Conservation (phyloP, 805 yeast genomes). For the Candida awuae region DNA sequence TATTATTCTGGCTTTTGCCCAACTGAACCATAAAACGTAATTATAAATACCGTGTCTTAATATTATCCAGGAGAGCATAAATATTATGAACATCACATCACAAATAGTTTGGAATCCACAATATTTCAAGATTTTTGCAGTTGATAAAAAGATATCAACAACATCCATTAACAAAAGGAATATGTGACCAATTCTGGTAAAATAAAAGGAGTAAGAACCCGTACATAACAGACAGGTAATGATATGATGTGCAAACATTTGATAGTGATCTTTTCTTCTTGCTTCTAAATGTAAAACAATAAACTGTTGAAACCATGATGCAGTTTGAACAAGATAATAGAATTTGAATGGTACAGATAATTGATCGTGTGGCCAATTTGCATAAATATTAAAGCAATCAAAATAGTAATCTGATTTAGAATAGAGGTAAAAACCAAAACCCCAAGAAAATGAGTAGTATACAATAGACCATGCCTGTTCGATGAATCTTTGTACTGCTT, state of each 20-base stretch:
- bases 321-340: conserved; percentile 67
- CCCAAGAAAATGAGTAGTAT: conserved; percentile 50
- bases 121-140: conserved; percentile 73
- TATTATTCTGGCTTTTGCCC: conserved; percentile 35
- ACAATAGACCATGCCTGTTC: conserved; percentile 78
- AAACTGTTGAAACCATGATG: conserved; percentile 75
- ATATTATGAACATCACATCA: conserved; percentile 60
- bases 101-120: conserved; percentile 52
- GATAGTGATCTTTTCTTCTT: conserved; percentile 71
- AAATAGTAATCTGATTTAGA: conserved; percentile 49
- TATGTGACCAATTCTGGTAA: conserved; percentile 70
- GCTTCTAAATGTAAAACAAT: conserved; percentile 71
- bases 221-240: conserved; percentile 60
- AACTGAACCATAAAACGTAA: conserved; percentile 55
- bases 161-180: conserved; percentile 76
- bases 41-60: conserved; percentile 70
- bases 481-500: conserved; percentile 60
- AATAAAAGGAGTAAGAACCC: conserved; percentile 69
- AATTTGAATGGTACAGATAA: conserved; percentile 46
- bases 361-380: conserved; percentile 67
- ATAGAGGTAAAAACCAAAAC: conserved; percentile 52
- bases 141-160: conserved; percentile 63
- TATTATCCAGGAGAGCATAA: conserved; percentile 60
- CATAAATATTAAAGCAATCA: conserved; percentile 50
- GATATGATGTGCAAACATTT: conserved; percentile 86